These are phyloP conservation scores for Angophora floribunda DNA, from an alignment of 345 rosid species.

Conservation along the genomic window DNA sequence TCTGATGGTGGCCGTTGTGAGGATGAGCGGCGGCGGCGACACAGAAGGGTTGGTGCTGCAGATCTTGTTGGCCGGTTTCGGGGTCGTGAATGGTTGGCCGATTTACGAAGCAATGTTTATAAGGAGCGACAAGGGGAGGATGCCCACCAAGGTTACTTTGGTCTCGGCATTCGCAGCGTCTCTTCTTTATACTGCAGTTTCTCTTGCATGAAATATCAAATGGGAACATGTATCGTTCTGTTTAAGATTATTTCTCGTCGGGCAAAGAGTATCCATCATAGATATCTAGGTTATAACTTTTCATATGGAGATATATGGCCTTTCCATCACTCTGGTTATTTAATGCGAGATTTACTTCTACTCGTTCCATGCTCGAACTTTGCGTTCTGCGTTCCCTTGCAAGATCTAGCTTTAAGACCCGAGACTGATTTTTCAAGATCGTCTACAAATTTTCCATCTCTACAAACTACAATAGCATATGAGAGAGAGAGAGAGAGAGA, in stretches of 20 bases:
- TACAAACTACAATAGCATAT: neutral
- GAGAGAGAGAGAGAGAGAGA: neutral
- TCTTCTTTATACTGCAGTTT: conserved; percentile 3
- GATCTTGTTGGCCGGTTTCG: conserved; percentile 27
- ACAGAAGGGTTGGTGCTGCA: conserved; percentile 21
- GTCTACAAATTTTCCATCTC: neutral
- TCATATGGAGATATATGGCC: neutral
- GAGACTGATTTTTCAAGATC: neutral
- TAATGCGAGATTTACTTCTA: neutral
- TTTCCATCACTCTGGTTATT: neutral
- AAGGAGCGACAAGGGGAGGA: conserved; percentile 52
- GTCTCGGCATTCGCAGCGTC: conserved; percentile 16
- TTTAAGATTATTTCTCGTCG: neutral
- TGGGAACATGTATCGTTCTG: neutral
- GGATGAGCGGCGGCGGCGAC: neutral
- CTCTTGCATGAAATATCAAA: neutral
- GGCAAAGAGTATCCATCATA: neutral
- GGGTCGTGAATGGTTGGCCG: conserved; percentile 39
- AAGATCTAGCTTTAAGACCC: neutral
- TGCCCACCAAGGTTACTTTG: conserved; percentile 18
- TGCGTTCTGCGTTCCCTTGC: neutral
- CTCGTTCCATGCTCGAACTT: neutral
- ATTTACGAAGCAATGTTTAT: conserved; percentile 49
- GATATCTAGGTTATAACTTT: neutral
- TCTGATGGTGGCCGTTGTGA: neutral